Evolutionary conservation across 108 stramenopile genomes (phyloP).

Genomic region (Skeletonema grethae): DNA sequence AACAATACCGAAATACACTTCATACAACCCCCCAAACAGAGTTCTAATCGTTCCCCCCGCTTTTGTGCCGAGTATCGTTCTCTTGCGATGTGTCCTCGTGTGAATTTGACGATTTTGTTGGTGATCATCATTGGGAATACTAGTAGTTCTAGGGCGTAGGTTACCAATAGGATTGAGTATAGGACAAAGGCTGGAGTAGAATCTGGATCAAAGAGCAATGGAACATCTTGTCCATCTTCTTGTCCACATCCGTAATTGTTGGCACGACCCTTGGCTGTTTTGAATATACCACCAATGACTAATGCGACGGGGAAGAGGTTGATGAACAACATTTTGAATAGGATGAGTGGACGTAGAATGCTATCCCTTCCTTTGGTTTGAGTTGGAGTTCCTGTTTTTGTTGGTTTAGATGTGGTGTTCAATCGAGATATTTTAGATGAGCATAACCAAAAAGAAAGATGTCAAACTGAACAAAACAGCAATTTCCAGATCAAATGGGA

Average conservation of each 20-base stretch:
- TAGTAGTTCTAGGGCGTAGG: slow-evolving; percentile 37
- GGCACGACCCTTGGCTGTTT: neutral
- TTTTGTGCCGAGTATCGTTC: slow-evolving; percentile 21
- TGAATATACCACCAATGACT: slow-evolving; percentile 1
- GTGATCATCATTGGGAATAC: slow-evolving; percentile 31
- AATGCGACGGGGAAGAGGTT: slow-evolving; percentile 25
- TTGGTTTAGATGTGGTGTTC: too few relatives aligned
- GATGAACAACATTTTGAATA: slow-evolving; percentile 9
- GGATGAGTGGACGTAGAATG: neutral
- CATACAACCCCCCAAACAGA: slow-evolving; percentile 24
- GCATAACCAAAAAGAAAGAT: too few relatives aligned
- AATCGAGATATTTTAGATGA: too few relatives aligned
- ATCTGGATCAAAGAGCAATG: slow-evolving; percentile 2
- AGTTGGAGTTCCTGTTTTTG: slow-evolving; percentile 17
- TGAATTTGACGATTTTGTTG: slow-evolving; percentile 16
- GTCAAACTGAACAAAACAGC: too few relatives aligned
- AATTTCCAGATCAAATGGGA: too few relatives aligned
- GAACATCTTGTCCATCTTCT: neutral
- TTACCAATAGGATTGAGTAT: slow-evolving; percentile 28
- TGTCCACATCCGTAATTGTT: slow-evolving; percentile 42
- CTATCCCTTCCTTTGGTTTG: slow-evolving; percentile 8
- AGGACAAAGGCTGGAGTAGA: slow-evolving; percentile 2
- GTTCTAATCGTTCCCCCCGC: slow-evolving; percentile 31
- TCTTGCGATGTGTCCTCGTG: slow-evolving; percentile 4
- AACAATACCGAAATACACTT: slow-evolving; percentile 24